A percentile compares a stretch with the other conserved stretches of the same genome.
phyloP scores from a whole-genome alignment of 2,329 filamentous ascomycete species.

The Tolypocladium endophyticum region DNA sequence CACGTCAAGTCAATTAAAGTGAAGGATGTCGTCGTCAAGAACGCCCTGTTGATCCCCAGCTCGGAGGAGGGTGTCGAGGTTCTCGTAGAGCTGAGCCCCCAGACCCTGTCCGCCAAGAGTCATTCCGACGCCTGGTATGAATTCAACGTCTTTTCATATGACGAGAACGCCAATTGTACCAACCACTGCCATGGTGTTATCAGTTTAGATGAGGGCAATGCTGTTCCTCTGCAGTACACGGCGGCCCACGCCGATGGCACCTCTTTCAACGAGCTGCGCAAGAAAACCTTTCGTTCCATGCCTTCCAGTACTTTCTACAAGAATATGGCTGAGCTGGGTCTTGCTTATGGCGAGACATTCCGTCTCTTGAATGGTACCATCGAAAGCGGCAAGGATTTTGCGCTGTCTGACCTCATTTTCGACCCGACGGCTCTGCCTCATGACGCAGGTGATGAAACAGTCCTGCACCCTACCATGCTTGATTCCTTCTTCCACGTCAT shows the following conservation, averaged over 20 bases:
- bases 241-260: constrained; percentile 1
- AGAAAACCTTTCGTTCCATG: not conserved
- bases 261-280: not conserved
- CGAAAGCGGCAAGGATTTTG: not conserved
- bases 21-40: constrained; percentile 12
- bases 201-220: constrained; percentile 7
- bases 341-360: not conserved
- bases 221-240: constrained; percentile 7
- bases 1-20: constrained; percentile 8
- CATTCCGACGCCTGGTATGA: constrained; percentile 12
- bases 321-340: not conserved
- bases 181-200: constrained; percentile 12
- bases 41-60: constrained; percentile 11
- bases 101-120: constrained; percentile 9
- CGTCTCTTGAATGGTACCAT: not conserved
- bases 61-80: constrained; percentile 13
- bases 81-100: constrained; percentile 11
- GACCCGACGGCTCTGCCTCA: not conserved
- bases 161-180: constrained; percentile 12
- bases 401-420: not conserved
- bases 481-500: not conserved
- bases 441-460: not conserved
- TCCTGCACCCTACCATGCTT: not conserved
- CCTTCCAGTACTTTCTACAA: not conserved
- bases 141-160: constrained; percentile 15